These are phyloP conservation scores for Kurtzmaniella cleridarum DNA, from an alignment of 805 yeast genomes.

Conservation along the genomic window DNA sequence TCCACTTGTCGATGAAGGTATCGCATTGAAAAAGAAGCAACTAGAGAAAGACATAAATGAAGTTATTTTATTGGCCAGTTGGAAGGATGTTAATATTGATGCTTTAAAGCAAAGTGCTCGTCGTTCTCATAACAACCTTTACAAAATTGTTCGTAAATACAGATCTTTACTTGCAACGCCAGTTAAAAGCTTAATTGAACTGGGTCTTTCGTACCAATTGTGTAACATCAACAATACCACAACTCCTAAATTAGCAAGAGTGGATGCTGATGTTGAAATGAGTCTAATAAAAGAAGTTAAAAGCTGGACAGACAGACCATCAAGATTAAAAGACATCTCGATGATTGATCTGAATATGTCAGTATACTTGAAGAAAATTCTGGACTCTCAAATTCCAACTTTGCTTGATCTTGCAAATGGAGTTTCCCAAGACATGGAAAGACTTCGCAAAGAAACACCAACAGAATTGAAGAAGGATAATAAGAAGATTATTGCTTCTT, in stretches of 20 bases:
- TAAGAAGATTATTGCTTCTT: conserved; percentile 60
- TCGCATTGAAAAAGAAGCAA: conserved; percentile 43
- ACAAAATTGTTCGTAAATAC: conserved; percentile 79
- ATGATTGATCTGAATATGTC: conserved; percentile 54
- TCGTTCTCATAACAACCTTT: conserved; percentile 77
- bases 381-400: conserved; percentile 36
- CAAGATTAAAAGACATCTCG: conserved; percentile 46
- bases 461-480: conserved; percentile 60
- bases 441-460: conserved; percentile 77
- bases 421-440: conserved; percentile 51
- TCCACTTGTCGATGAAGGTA: conserved; percentile 39
- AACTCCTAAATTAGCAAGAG: conserved; percentile 7
- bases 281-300: conserved; percentile 28
- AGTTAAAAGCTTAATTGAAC: conserved; percentile 52
- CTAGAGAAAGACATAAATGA: conserved; percentile 80
- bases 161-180: conserved; percentile 53
- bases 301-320: conserved; percentile 54
- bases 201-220: conserved; percentile 37
- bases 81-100: conserved; percentile 94
- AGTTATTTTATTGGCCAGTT: conserved; percentile 82
- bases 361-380: conserved; percentile 34
- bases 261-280: conserved; percentile 6
- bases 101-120: conserved; percentile 93
- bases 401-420: conserved; percentile 52
- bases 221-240: neutral